Percentiles rank a stretch among this genome's conserved stretches.
These are phyloP conservation scores for Geotrichum macrosporum DNA, from an alignment of 1,139 yeast species.

Conservation along the genomic window DNA sequence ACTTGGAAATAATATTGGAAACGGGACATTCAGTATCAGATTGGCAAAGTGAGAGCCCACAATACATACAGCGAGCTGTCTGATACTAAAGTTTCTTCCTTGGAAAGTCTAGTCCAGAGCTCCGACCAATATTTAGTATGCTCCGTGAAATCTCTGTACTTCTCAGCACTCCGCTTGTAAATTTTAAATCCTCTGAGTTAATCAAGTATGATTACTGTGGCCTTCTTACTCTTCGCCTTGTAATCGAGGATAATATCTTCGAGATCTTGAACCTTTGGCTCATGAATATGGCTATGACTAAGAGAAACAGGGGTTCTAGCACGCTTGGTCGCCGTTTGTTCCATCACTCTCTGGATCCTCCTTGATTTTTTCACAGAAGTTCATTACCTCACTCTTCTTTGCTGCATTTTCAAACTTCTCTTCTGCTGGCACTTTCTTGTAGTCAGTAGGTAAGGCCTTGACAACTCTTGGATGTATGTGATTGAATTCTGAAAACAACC, in stretches of 20 bases:
- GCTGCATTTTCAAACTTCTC: conserved; percentile 66
- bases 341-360: conserved; percentile 81
- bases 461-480: conserved; percentile 84
- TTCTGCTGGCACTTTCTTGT: conserved; percentile 79
- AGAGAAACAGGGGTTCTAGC: conserved; percentile 25
- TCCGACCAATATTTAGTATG: conserved; percentile 92
- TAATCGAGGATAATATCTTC: conserved; percentile 81
- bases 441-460: conserved; percentile 87
- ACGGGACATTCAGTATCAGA: conserved; percentile 98
- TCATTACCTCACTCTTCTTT: conserved; percentile 46
- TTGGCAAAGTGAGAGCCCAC: conserved; percentile 99
- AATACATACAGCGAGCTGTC: conserved; percentile 99
- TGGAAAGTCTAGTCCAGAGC: conserved; percentile 70
- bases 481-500: conserved; percentile 79
- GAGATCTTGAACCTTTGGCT: conserved; percentile 82
- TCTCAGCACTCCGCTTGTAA: conserved; percentile 82
- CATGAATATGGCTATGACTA: conserved; percentile 43
- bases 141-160: conserved; percentile 69
- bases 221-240: conserved; percentile 58
- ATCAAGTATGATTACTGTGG: conserved; percentile 59
- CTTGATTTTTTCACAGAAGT: conserved; percentile 59
- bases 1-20: conserved; percentile 93
- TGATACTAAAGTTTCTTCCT: conserved; percentile 83
- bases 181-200: conserved; percentile 87
- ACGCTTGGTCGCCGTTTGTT: conserved; percentile 69